phyloP scores from a whole-genome alignment of 352 stramenopile genomes.

The Globisporangium perplexum region DNA sequence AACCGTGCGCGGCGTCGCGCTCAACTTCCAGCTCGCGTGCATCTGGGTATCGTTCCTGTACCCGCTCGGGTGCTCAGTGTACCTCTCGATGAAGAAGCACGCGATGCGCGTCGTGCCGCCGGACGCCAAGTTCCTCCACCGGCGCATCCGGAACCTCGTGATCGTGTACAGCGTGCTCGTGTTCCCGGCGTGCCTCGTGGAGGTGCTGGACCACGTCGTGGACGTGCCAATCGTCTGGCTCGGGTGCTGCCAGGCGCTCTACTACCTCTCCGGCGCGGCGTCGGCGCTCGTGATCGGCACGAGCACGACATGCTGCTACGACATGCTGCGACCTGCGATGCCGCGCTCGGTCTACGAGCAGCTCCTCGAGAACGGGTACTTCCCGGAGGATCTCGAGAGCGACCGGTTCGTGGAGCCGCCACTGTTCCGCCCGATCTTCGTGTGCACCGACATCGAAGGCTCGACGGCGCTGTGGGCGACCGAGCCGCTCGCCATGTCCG shows the following conservation, averaged over 20 bases:
- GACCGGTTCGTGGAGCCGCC: slow-evolving; percentile 44
- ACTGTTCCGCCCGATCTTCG: slow-evolving; percentile 51
- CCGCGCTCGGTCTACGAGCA: slow-evolving; percentile 53
- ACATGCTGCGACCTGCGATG: slow-evolving; percentile 56
- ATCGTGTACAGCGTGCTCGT: slow-evolving; percentile 62
- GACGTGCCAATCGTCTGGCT: slow-evolving; percentile 36
- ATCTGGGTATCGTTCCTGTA: slow-evolving; percentile 58
- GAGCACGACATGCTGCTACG: slow-evolving; percentile 60
- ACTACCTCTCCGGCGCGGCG: slow-evolving; percentile 54
- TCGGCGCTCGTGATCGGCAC: slow-evolving; percentile 55
- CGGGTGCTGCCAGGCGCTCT: slow-evolving; percentile 43
- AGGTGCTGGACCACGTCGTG: slow-evolving; percentile 24
- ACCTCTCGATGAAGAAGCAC: slow-evolving; percentile 44
- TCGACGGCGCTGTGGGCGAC: slow-evolving; percentile 64
- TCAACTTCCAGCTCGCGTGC: slow-evolving; percentile 38
- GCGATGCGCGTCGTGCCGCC: slow-evolving; percentile 33
- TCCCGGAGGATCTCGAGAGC: slow-evolving; percentile 30
- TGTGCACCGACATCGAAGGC: slow-evolving; percentile 81
- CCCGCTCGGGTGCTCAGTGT: slow-evolving; percentile 39
- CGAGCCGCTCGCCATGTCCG: slow-evolving; percentile 39
- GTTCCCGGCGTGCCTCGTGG: slow-evolving; percentile 53
- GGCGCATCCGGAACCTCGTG: slow-evolving; percentile 64
- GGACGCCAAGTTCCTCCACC: slow-evolving; percentile 37
- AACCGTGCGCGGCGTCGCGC: slow-evolving; percentile 26
- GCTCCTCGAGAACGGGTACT: slow-evolving; percentile 53